These are phyloP conservation scores for Melampsora medusae DNA, from an alignment of 1,284 basidiomycete genomes.

Conservation along the genomic window DNA sequence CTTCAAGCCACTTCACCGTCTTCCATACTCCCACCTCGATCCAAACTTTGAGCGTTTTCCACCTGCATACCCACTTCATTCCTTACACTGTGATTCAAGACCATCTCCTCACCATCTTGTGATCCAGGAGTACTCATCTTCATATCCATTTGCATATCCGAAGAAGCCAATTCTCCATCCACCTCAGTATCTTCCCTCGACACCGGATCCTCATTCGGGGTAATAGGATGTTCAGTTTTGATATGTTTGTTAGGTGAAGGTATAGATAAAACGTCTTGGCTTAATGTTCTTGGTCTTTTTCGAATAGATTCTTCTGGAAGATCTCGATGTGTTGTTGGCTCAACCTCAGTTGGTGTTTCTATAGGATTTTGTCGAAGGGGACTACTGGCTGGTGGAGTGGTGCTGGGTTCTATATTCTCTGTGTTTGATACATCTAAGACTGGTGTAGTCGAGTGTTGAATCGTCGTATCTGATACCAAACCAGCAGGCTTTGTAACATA, in stretches of 20 bases:
- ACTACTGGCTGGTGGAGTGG: not conserved
- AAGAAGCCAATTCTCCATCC: no score
- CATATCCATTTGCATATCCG: no score
- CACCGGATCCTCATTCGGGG: no score
- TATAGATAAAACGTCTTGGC: not conserved
- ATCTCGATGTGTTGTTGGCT: not conserved
- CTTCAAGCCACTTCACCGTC: no score
- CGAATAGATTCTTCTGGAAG: not conserved
- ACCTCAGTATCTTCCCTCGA: no score
- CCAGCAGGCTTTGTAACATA: no score
- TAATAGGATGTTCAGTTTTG: constrained; percentile 3
- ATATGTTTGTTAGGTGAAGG: not conserved
- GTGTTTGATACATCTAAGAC: not conserved
- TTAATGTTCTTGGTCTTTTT: not conserved
- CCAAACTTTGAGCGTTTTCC: no score
- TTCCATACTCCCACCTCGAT: no score
- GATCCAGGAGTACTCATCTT: no score
- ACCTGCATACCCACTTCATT: no score
- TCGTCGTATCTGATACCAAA: not conserved
- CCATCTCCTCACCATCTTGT: no score
- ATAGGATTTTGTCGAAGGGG: not conserved
- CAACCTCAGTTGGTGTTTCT: not conserved
- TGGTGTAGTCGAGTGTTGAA: not conserved
- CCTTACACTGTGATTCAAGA: no score
- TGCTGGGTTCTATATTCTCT: not conserved